Evolutionary conservation across 78 protist genomes (phyloP).

Genomic region (Dictyostelium firmibasis): DNA sequence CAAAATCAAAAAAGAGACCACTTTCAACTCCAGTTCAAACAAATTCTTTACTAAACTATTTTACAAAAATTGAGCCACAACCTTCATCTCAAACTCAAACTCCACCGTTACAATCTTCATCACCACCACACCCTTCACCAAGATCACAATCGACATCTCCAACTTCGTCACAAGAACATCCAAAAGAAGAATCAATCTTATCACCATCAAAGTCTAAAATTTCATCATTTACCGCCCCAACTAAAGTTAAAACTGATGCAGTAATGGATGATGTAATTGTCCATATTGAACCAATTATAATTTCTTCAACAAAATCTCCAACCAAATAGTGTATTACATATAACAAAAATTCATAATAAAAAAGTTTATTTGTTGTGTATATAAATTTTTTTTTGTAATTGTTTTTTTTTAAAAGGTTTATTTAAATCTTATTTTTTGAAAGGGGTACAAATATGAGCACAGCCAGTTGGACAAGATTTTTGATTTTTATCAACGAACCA

Average conservation of each 20-base stretch:
- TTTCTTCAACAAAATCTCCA: background rate
- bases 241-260: background rate
- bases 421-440: background rate
- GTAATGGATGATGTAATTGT: background rate
- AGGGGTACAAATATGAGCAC: conserved; percentile 74
- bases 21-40: background rate
- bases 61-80: conserved; percentile 4
- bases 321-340: background rate
- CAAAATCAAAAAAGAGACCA: background rate
- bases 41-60: background rate
- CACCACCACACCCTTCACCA: background rate
- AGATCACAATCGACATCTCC: background rate
- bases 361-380: background rate
- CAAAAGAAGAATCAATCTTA: background rate
- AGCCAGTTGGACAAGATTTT: conserved; percentile 80
- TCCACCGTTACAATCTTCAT: background rate
- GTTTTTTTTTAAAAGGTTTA: background rate
- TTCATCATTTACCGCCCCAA: background rate
- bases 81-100: background rate
- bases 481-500: conserved; percentile 70
- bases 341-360: background rate
- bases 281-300: background rate
- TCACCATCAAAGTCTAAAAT: background rate
- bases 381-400: background rate
- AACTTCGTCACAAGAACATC: background rate